These are phyloP conservation scores for Rugonectria rugulosa DNA, from an alignment of 2,329 filamentous ascomycete species.

Conservation along the genomic window DNA sequence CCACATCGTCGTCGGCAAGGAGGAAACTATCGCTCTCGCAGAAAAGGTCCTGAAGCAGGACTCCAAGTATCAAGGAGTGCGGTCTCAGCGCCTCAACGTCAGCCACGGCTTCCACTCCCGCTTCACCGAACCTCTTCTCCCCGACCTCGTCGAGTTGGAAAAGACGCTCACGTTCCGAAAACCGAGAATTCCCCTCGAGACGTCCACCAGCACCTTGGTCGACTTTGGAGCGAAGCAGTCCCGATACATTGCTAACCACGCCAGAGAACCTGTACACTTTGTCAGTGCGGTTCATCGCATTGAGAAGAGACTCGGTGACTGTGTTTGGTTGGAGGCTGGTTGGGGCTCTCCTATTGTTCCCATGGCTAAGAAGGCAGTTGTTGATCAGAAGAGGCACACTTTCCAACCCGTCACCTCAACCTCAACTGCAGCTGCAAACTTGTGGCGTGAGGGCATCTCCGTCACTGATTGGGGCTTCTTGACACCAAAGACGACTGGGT, in stretches of 20 bases:
- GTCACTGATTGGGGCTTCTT: slow-evolving; percentile 25
- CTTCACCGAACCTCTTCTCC: slow-evolving; percentile 20
- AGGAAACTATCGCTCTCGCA: background rate
- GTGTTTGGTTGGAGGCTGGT: slow-evolving; percentile 28
- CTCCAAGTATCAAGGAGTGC: slow-evolving; percentile 14
- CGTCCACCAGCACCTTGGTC: slow-evolving; percentile 5
- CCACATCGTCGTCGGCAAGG: slow-evolving; percentile 23
- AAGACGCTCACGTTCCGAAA: slow-evolving; percentile 13
- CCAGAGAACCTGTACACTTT: slow-evolving; percentile 27
- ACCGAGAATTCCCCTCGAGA: slow-evolving; percentile 23
- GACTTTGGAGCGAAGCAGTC: slow-evolving; percentile 1
- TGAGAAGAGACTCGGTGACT: slow-evolving; percentile 13
- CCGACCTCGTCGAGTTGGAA: slow-evolving; percentile 8
- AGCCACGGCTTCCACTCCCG: slow-evolving; percentile 30
- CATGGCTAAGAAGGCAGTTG: slow-evolving; percentile 26
- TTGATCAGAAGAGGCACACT: slow-evolving; percentile 10
- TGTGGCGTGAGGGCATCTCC: slow-evolving; percentile 24
- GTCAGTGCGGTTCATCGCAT: slow-evolving; percentile 17
- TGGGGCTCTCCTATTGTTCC: slow-evolving; percentile 20
- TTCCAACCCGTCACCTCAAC: slow-evolving; percentile 21
- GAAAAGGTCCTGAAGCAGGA: slow-evolving; percentile 17
- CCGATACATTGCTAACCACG: slow-evolving; percentile 20
- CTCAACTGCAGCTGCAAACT: background rate
- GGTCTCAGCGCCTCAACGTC: slow-evolving; percentile 17
- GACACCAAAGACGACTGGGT: slow-evolving; percentile 15